A percentile compares a stretch with the other conserved stretches of the same genome.
These are phyloP conservation scores for Fagus crenata DNA, from an alignment of 306 rosid species.

Conservation along the genomic window DNA sequence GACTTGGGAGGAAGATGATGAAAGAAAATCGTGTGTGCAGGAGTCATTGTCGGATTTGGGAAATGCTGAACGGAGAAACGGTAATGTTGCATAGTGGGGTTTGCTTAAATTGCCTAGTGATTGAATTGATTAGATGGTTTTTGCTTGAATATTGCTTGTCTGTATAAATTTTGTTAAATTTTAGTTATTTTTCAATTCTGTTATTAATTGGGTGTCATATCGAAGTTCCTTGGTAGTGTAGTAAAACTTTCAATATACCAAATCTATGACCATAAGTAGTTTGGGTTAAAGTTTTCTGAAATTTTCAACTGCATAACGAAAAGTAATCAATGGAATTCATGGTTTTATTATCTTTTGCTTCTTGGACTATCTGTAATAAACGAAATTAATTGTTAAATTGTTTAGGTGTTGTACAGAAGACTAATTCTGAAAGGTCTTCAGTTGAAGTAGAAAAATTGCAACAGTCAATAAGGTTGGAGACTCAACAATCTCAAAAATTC, in stretches of 20 bases:
- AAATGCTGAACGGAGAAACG: constrained; percentile 34
- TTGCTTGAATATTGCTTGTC: constrained; percentile 10
- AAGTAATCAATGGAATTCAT: neutral
- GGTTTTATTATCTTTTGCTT: neutral
- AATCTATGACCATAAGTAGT: too few relatives aligned
- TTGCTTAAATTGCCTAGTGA: constrained; percentile 12
- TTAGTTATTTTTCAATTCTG: neutral
- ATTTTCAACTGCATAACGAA: neutral
- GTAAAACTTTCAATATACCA: too few relatives aligned
- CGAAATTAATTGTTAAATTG: constrained; percentile 35
- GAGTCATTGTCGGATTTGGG: constrained; percentile 22
- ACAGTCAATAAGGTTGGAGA: constrained; percentile 37
- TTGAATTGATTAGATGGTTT: constrained; percentile 11
- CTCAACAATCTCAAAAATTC: constrained; percentile 23
- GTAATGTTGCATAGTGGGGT: constrained; percentile 40
- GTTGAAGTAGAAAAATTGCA: constrained; percentile 37
- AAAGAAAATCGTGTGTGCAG: too few relatives aligned
- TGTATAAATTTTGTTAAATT: neutral
- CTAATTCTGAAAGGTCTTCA: constrained; percentile 38
- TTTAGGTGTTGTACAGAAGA: constrained; percentile 57
- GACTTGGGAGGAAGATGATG: neutral
- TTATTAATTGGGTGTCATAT: neutral
- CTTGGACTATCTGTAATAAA: constrained; percentile 7
- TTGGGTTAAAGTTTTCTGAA: neutral
- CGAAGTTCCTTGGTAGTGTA: neutral